Conservation (phyloP, 2,329 filamentous ascomycete species). For the Fusarium denticulatum region DNA sequence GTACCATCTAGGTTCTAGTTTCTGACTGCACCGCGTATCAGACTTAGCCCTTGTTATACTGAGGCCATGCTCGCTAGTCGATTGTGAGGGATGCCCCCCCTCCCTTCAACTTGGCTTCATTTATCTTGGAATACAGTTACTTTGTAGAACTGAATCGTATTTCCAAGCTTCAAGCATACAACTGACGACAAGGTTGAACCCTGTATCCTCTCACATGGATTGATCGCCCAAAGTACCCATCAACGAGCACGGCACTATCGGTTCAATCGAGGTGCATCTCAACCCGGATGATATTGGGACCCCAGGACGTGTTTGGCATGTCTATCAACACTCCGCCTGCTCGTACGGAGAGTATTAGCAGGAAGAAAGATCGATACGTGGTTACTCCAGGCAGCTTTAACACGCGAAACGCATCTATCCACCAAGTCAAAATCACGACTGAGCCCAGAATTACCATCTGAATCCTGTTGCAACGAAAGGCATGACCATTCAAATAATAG, state of each 20-base stretch:
- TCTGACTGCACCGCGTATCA: neutral
- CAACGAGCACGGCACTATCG: neutral
- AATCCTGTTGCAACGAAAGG: neutral
- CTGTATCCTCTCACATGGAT: neutral
- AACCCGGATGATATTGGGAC: neutral
- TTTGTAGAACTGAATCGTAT: neutral
- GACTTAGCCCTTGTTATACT: neutral
- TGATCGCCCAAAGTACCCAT: neutral
- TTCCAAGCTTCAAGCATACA: neutral
- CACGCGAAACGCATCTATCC: neutral
- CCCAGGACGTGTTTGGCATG: neutral
- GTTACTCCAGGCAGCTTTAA: neutral
- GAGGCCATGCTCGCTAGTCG: neutral
- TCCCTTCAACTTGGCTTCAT: neutral
- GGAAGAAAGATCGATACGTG: neutral
- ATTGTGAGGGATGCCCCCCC: neutral
- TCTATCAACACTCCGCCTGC: neutral
- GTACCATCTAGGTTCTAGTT: neutral
- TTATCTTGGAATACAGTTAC: neutral
- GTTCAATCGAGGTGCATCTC: neutral
- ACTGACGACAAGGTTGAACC: neutral
- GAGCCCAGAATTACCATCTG: neutral
- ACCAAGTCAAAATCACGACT: neutral
- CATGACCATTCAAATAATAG: neutral
- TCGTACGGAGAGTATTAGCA: neutral